phyloP scores from a whole-genome alignment of 495 filamentous ascomycete species.

The Hypoxylon lenormandii region DNA sequence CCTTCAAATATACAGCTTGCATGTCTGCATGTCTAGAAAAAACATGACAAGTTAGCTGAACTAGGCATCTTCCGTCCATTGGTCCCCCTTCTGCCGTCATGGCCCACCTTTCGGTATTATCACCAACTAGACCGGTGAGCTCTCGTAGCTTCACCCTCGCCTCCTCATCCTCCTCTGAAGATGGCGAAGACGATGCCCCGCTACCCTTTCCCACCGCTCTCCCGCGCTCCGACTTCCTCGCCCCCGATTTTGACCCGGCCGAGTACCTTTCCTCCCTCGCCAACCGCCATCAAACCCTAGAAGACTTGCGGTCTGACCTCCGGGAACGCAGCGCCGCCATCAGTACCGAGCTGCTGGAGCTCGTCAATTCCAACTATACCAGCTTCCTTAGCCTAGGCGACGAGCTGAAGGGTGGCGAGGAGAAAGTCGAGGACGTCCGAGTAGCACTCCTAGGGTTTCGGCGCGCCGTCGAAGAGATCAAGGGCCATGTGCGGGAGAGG shows the following conservation, averaged over 20 bases:
- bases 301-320: slow-evolving; percentile 89
- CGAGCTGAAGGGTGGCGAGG: slow-evolving; percentile 86
- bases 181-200: slow-evolving; percentile 68
- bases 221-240: slow-evolving; percentile 80
- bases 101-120: slow-evolving; percentile 52
- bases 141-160: slow-evolving; percentile 52
- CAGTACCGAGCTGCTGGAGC: slow-evolving; percentile 84
- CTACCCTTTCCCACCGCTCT: slow-evolving; percentile 88
- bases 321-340: slow-evolving; percentile 78
- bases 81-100: slow-evolving; percentile 33
- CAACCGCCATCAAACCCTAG: slow-evolving; percentile 92
- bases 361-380: slow-evolving; percentile 93
- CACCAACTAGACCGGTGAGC: slow-evolving; percentile 47
- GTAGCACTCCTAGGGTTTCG: slow-evolving; percentile 87
- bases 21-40: slow-evolving; percentile 19
- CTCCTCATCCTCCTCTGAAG: slow-evolving; percentile 46
- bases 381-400: slow-evolving; percentile 87
- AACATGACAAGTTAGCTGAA: slow-evolving; percentile 6
- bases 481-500: slow-evolving; percentile 61
- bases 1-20: background rate
- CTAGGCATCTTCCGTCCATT: background rate
- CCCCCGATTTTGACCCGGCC: slow-evolving; percentile 80
- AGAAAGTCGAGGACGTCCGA: slow-evolving; percentile 88
- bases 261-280: slow-evolving; percentile 83
- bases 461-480: slow-evolving; percentile 74